Evolutionary conservation across 225 moss, liverwort and hornwort genomes (phyloP).

Genomic region (Sphagnum contortum): DNA sequence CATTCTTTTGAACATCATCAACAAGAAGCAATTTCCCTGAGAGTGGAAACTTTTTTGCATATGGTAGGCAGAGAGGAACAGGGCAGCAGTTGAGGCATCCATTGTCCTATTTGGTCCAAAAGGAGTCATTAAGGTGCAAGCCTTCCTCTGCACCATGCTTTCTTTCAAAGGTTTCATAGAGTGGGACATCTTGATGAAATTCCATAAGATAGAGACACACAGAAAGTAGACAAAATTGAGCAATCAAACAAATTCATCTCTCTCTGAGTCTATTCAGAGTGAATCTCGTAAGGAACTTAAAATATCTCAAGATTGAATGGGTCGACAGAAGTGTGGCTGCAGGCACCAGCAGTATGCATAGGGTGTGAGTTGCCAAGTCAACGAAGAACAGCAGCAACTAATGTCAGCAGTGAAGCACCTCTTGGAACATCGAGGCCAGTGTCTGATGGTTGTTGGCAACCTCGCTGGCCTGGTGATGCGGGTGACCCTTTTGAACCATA

Average conservation of each 20-base stretch:
- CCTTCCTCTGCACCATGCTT: too few relatives aligned
- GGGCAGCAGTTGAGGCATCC: constrained; percentile 72
- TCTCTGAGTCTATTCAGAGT: too few relatives aligned
- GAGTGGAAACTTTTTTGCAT: too few relatives aligned
- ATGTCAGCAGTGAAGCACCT: too few relatives aligned
- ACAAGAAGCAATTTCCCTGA: too few relatives aligned
- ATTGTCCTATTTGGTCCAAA: constrained; percentile 61
- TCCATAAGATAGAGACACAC: too few relatives aligned
- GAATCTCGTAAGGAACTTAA: too few relatives aligned
- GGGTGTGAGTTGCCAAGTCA: constrained; percentile 63
- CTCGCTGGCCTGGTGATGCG: constrained; percentile 79
- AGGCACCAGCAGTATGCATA: constrained; percentile 58
- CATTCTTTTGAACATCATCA: too few relatives aligned
- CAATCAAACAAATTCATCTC: too few relatives aligned
- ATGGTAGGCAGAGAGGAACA: constrained; percentile 59
- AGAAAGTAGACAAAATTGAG: too few relatives aligned
- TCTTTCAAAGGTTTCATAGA: too few relatives aligned
- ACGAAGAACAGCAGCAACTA: constrained; percentile 21
- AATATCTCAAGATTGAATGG: neutral
- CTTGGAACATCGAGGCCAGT: constrained; percentile 27
- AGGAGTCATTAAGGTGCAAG: constrained; percentile 52
- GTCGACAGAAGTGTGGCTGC: neutral
- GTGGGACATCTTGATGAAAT: too few relatives aligned
- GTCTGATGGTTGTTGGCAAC: constrained; percentile 74
- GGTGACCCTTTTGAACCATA: constrained; percentile 93